Base-by-base conservation (phyloP, 1,284 basidiomycete species). In the Chiua sp. region DNA sequence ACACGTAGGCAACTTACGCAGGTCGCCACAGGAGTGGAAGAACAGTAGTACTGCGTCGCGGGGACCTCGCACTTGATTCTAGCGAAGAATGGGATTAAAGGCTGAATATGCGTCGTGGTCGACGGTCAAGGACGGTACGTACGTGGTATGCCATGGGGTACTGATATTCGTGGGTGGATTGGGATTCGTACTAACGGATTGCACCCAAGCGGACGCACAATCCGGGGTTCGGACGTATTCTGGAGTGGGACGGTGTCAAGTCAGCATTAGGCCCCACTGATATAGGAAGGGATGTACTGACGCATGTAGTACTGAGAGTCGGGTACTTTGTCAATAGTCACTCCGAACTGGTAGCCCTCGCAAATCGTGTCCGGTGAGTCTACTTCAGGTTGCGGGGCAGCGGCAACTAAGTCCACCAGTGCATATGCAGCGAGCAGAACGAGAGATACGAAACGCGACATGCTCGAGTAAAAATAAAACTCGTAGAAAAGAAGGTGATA, bases 1-100 rank as follows among this genome's bases (percentile, higher is more conserved):
- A 15, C 3, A 39, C 18, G 20, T 3, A 33, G 49, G 7, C 12
- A 33, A 68, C 68, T 49, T 53, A 63, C 65, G 51, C 68, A 71
- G 8, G 69, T 65, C 37, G 46, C 53, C 18, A 69, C 65, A 0
- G 46, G 56, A 8, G 49, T 51, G 26, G 13, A 23, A 15, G 35
- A 61, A n/a, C 69, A 69, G 47, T 51, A 51, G 49, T 71, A 65
- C 23, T 23, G 44, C 18, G 18, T 39, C 2, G 51, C 23, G 28
- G 69, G 69, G 8, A 65, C 53, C 23, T 62, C 37, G 30, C 67
- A 71, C 6, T 35, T 28, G 33, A 62, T 68, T 22, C 69, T 69
- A 26, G 23, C 35, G 5, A 53, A 26, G 20, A 8, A 57, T 30
- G 47, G 22, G 20, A 47, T 55, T 8, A 44, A 20, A 15, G 4